phyloP scores from a whole-genome alignment of 805 yeast genomes.

The Metschnikowia matae region DNA sequence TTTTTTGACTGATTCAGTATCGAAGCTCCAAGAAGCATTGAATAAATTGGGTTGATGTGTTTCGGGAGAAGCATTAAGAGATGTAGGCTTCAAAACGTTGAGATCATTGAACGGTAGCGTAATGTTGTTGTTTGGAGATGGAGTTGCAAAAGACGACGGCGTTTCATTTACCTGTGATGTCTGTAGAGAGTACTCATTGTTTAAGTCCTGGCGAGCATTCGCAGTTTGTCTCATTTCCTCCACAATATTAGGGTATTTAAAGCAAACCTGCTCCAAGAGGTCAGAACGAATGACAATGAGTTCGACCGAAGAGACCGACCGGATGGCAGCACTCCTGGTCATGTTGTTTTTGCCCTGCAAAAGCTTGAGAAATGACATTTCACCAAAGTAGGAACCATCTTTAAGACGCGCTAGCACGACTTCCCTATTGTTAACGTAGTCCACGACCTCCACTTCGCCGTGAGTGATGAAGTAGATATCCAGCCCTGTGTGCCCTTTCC shows the following conservation, averaged over 20 bases:
- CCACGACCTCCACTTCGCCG: slow-evolving; percentile 70
- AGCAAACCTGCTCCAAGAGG: slow-evolving; percentile 50
- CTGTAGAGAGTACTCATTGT: slow-evolving; percentile 8
- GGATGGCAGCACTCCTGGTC: slow-evolving; percentile 57
- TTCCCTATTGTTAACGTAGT: slow-evolving; percentile 25
- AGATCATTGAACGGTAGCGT: not conserved
- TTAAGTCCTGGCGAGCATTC: slow-evolving; percentile 37
- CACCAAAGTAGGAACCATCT: slow-evolving; percentile 69
- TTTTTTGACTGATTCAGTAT: not conserved
- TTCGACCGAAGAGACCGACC: slow-evolving; percentile 58
- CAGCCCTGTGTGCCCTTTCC: slow-evolving; percentile 55
- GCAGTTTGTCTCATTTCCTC: slow-evolving; percentile 63
- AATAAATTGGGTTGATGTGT: not conserved
- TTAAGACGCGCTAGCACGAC: slow-evolving; percentile 54
- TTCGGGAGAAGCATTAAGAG: not conserved
- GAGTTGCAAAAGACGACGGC: not conserved
- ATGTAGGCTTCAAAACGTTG: not conserved
- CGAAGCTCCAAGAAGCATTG: slow-evolving; percentile 2
- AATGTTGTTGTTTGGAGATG: not conserved
- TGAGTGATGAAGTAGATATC: slow-evolving; percentile 63
- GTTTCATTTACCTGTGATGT: not conserved
- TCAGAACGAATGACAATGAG: slow-evolving; percentile 57
- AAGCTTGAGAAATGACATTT: slow-evolving; percentile 61
- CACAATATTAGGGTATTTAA: slow-evolving; percentile 53
- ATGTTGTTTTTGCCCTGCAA: slow-evolving; percentile 29